Conservation (phyloP, 306 rosid species). For the Dalbergia oliveri region DNA sequence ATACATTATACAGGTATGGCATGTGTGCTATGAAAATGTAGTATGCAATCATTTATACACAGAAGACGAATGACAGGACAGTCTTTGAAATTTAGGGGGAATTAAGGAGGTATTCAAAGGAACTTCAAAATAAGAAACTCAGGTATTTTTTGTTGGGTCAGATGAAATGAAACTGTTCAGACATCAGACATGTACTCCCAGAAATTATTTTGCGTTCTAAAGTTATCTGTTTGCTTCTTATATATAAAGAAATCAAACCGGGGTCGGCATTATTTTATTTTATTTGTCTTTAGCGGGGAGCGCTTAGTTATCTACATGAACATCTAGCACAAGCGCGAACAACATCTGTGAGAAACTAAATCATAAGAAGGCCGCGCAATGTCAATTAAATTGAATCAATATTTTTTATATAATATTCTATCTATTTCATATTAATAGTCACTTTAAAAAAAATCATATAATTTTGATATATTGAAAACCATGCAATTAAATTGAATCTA, state of each 20-base stretch:
- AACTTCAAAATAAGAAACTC: not conserved
- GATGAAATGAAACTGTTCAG: not conserved
- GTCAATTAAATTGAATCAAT: not conserved
- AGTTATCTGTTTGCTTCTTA: not conserved
- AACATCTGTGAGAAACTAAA: constrained; percentile 8
- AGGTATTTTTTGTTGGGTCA: not conserved
- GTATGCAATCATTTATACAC: constrained; percentile 38
- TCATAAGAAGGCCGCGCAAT: not conserved
- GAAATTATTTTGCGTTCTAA: not conserved
- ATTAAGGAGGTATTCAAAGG: not conserved
- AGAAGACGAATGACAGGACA: constrained; percentile 38
- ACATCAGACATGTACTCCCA: not conserved
- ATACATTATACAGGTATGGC: constrained; percentile 36
- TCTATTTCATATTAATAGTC: no score
- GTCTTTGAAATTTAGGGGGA: not conserved
- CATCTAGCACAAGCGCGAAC: no score
- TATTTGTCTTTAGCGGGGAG: no score
- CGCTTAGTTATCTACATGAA: not conserved
- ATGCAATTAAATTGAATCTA: no score
- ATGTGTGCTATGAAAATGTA: constrained; percentile 30
- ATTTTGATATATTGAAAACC: no score
- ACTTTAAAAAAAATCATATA: no score
- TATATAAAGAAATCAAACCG: not conserved
- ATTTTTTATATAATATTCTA: not conserved
- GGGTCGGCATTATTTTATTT: not conserved